These are phyloP conservation scores for Pythium oligandrum DNA, from an alignment of 352 stramenopile species.

Conservation along the genomic window DNA sequence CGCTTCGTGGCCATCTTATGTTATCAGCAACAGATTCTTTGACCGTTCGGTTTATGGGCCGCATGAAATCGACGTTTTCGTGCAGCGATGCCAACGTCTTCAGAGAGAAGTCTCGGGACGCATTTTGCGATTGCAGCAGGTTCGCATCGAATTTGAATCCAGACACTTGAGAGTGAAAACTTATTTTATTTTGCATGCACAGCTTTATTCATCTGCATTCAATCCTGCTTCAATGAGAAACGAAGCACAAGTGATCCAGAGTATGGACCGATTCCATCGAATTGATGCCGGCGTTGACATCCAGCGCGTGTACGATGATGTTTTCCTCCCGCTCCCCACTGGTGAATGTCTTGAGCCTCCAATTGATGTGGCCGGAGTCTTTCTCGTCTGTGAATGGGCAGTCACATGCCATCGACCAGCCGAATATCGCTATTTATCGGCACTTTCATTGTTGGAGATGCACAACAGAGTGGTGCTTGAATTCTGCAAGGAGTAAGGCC, in stretches of 20 bases:
- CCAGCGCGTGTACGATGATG: slow-evolving; percentile 63
- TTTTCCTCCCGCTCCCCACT: slow-evolving; percentile 49
- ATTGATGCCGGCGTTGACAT: slow-evolving; percentile 69
- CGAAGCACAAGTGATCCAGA: slow-evolving; percentile 73
- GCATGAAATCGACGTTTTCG: slow-evolving; percentile 44
- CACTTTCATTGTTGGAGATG: slow-evolving; percentile 77
- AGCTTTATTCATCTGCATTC: slow-evolving; percentile 28
- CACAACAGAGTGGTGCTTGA: slow-evolving; percentile 60
- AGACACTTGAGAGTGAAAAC: background rate
- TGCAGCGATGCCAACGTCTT: slow-evolving; percentile 44
- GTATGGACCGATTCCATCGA: slow-evolving; percentile 76
- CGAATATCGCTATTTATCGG: slow-evolving; percentile 80
- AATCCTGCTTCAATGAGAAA: slow-evolving; percentile 47
- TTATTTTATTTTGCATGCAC: background rate
- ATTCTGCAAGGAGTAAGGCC: slow-evolving; percentile 48
- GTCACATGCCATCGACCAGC: slow-evolving; percentile 74
- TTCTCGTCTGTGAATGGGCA: slow-evolving; percentile 80
- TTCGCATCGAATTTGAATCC: slow-evolving; percentile 3
- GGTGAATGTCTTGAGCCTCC: slow-evolving; percentile 35
- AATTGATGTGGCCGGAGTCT: slow-evolving; percentile 66
- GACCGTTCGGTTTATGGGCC: slow-evolving; percentile 40
- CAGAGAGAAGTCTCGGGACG: slow-evolving; percentile 54
- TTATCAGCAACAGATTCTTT: slow-evolving; percentile 76
- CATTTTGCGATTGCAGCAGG: slow-evolving; percentile 65
- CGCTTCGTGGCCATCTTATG: slow-evolving; percentile 60